Percentiles rank a stretch among this genome's conserved stretches.
Evolutionary conservation across 2,329 filamentous ascomycete species (phyloP).

Genomic region (Curvularia eragrostidis): DNA sequence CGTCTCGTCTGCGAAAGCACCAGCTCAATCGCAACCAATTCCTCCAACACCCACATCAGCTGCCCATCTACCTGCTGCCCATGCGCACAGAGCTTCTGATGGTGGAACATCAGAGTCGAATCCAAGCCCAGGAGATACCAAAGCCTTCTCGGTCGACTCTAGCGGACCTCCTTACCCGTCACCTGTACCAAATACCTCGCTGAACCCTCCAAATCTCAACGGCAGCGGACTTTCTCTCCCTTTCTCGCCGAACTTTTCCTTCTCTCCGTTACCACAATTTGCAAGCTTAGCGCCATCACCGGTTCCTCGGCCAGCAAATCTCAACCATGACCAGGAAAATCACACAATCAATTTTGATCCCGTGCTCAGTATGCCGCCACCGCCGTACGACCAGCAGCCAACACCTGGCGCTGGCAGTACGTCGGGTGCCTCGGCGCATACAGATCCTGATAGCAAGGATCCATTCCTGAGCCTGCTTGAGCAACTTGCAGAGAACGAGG

Average conservation of each 20-base stretch:
- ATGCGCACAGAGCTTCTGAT: conserved; percentile 30
- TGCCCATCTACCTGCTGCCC: conserved; percentile 32
- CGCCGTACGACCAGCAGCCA: conserved; percentile 53
- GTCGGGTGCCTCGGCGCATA: conserved; percentile 49
- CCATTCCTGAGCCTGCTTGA: conserved; percentile 81
- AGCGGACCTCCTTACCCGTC: conserved; percentile 40
- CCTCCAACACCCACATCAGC: conserved; percentile 43
- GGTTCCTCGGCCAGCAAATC: conserved; percentile 30
- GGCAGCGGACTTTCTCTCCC: conserved; percentile 39
- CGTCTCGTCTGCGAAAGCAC: conserved; percentile 33
- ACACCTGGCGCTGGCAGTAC: conserved; percentile 55
- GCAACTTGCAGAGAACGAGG: conserved; percentile 82
- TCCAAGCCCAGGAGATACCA: conserved; percentile 31
- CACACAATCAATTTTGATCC: conserved; percentile 40
- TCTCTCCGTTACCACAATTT: conserved; percentile 45
- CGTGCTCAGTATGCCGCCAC: conserved; percentile 52
- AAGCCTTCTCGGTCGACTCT: conserved; percentile 28
- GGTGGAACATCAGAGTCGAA: conserved; percentile 34
- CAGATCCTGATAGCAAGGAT: conserved; percentile 69
- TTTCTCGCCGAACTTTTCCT: conserved; percentile 53
- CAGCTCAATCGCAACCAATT: conserved; percentile 27
- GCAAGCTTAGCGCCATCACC: conserved; percentile 44
- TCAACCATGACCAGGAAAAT: conserved; percentile 27
- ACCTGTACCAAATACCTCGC: conserved; percentile 28
- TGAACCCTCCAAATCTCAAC: conserved; percentile 28